A percentile compares a stretch with the other conserved stretches of the same genome.
Evolutionary conservation across 306 rosid genomes (phyloP).

Genomic region (Geum urbanum): DNA sequence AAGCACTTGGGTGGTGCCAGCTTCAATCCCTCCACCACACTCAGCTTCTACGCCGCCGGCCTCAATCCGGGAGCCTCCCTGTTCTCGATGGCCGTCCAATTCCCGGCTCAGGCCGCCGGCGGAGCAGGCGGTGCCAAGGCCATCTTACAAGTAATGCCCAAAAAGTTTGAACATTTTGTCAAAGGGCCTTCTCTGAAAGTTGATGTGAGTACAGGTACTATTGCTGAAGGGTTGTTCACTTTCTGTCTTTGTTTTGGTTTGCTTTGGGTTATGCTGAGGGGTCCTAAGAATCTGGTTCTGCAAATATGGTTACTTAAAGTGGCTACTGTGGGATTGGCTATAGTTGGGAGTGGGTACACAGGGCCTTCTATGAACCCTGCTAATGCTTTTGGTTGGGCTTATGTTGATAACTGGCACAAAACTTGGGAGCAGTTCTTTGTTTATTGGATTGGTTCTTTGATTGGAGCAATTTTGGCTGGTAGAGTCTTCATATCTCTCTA

Average conservation of each 20-base stretch:
- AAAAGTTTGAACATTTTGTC: constrained; percentile 30
- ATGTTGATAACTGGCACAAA: constrained; percentile 40
- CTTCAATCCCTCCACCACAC: constrained; percentile 44
- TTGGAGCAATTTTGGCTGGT: constrained; percentile 51
- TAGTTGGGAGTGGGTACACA: constrained; percentile 41
- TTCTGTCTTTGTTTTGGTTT: constrained; percentile 37
- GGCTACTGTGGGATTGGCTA: constrained; percentile 38
- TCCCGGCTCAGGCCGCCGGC: constrained; percentile 52
- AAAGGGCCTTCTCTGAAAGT: constrained; percentile 60
- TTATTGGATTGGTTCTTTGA: constrained; percentile 54
- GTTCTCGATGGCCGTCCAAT: constrained; percentile 33
- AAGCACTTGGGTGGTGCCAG: constrained; percentile 44
- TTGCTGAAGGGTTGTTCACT: constrained; percentile 46
- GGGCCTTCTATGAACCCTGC: constrained; percentile 81
- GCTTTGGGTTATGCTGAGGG: constrained; percentile 37
- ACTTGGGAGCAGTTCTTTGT: constrained; percentile 61
- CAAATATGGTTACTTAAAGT: constrained; percentile 46
- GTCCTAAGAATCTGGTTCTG: constrained; percentile 46
- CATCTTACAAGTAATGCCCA: constrained; percentile 32
- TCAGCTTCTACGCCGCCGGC: constrained; percentile 37
- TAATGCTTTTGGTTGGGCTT: constrained; percentile 77
- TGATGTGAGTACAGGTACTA: constrained; percentile 49
- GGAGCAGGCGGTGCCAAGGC: constrained; percentile 41
- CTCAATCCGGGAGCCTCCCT: constrained; percentile 26
- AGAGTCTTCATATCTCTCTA: constrained; percentile 31